Conservation (phyloP, 148 eudicot species). For the Silene uniflora region DNA sequence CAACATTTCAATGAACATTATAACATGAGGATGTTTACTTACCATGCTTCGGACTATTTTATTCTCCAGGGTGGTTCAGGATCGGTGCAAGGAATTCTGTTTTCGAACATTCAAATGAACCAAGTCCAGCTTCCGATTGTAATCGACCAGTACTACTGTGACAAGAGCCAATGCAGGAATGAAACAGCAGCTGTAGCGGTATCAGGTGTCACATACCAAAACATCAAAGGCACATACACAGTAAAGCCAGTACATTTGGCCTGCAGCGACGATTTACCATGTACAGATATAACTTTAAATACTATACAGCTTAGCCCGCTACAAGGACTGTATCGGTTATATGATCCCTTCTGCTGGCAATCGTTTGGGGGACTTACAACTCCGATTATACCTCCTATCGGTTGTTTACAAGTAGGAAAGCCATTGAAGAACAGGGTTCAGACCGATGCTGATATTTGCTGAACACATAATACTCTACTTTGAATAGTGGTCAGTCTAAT, state of each 20-base stretch:
- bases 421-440: conserved; percentile 62
- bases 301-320: conserved; percentile 62
- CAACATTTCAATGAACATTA: too few species aligned
- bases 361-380: conserved; percentile 64
- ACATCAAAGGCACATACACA: conserved; percentile 79
- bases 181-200: conserved; percentile 73
- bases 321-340: conserved; percentile 57
- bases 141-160: conserved; percentile 91
- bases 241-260: conserved; percentile 91
- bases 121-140: conserved; percentile 85
- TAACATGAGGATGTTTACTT: too few species aligned
- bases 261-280: conserved; percentile 82
- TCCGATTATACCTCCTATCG: conserved; percentile 62
- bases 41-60: neutral
- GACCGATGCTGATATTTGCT: conserved; percentile 51
- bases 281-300: conserved; percentile 61
- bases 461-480: too few species aligned
- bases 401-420: conserved; percentile 60
- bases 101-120: conserved; percentile 76
- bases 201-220: conserved; percentile 74
- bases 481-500: too few species aligned
- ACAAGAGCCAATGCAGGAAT: conserved; percentile 68
- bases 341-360: conserved; percentile 81
- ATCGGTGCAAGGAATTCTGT: conserved; percentile 66
- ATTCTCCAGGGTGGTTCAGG: conserved; percentile 86